Evolutionary conservation across 805 yeast species (phyloP).

Genomic region (Zygotorulaspora chibaensis): DNA sequence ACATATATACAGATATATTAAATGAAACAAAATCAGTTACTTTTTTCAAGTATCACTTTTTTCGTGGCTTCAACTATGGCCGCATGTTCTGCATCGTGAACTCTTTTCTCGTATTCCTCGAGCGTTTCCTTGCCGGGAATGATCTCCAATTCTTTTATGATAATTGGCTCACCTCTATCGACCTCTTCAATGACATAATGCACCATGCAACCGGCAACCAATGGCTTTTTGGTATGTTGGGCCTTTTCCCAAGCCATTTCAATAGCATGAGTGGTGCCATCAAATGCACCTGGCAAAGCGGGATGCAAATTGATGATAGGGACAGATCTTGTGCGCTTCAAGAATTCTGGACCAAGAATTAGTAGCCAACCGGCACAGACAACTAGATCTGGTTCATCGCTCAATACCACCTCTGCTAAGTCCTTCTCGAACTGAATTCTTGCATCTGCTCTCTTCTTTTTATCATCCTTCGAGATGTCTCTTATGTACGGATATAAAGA

Average conservation of each 20-base stretch:
- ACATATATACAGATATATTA: neutral
- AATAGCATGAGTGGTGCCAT: conserved; percentile 88
- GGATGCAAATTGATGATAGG: conserved; percentile 94
- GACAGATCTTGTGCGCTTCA: conserved; percentile 59
- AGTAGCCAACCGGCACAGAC: conserved; percentile 99
- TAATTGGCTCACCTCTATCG: conserved; percentile 85
- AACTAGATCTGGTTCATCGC: conserved; percentile 70
- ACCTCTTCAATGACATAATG: conserved; percentile 96
- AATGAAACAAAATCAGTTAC: neutral
- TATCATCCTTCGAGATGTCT: conserved; percentile 68
- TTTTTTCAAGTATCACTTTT: conserved; percentile 13
- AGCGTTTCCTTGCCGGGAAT: conserved; percentile 61
- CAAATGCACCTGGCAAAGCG: conserved; percentile 95
- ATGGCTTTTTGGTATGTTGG: conserved; percentile 55
- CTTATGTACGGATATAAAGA: conserved; percentile 68
- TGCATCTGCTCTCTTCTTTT: conserved; percentile 50
- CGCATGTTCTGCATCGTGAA: conserved; percentile 77
- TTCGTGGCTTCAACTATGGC: conserved; percentile 93
- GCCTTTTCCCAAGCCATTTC: conserved; percentile 96
- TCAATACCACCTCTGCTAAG: conserved; percentile 62
- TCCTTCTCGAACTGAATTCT: conserved; percentile 74
- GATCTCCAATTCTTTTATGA: conserved; percentile 74
- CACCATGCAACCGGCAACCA: conserved; percentile 91
- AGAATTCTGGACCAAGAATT: conserved; percentile 73
- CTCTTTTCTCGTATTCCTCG: conserved; percentile 75